Conservation (phyloP, 2,329 filamentous ascomycete genomes). For the Fusarium chlamydosporum region DNA sequence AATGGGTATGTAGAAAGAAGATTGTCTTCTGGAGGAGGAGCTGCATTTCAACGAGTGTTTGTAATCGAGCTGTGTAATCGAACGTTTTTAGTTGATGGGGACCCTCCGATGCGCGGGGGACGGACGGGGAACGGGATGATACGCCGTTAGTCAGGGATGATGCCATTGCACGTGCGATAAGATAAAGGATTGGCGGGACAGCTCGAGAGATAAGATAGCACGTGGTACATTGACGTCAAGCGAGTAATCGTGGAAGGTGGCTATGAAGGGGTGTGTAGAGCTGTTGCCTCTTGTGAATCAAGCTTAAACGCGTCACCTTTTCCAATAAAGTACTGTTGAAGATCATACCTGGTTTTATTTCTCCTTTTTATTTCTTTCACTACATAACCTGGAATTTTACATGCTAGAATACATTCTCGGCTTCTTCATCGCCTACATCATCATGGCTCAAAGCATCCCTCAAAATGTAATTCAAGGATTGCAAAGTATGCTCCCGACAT, state of each 20-base stretch:
- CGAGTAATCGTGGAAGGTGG: neutral
- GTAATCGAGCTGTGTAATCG: constrained; percentile 39
- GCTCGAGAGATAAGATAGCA: constrained; percentile 36
- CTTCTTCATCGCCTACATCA: constrained; percentile 33
- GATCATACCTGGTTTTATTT: neutral
- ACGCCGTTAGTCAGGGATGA: constrained; percentile 37
- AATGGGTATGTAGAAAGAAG: constrained; percentile 1
- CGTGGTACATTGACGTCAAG: constrained; percentile 38
- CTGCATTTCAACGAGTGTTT: constrained; percentile 42
- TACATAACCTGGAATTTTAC: neutral
- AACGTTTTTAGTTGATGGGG: constrained; percentile 33
- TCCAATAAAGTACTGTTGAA: constrained; percentile 3
- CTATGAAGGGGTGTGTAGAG: constrained; percentile 25
- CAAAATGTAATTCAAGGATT: constrained; percentile 41
- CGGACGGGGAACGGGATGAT: constrained; percentile 33
- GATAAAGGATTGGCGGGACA: neutral
- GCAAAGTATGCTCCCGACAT: constrained; percentile 23
- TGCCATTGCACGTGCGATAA: constrained; percentile 51
- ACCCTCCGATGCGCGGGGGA: constrained; percentile 38
- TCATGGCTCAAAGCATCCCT: constrained; percentile 52
- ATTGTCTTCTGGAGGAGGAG: constrained; percentile 7
- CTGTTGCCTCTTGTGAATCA: constrained; percentile 35
- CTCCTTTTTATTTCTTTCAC: no score
- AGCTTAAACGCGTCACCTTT: constrained; percentile 41
- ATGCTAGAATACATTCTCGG: constrained; percentile 38